Evolutionary conservation across 768 basidiomycete genomes (phyloP).

Genomic region (Clitopilus passeckerianus): DNA sequence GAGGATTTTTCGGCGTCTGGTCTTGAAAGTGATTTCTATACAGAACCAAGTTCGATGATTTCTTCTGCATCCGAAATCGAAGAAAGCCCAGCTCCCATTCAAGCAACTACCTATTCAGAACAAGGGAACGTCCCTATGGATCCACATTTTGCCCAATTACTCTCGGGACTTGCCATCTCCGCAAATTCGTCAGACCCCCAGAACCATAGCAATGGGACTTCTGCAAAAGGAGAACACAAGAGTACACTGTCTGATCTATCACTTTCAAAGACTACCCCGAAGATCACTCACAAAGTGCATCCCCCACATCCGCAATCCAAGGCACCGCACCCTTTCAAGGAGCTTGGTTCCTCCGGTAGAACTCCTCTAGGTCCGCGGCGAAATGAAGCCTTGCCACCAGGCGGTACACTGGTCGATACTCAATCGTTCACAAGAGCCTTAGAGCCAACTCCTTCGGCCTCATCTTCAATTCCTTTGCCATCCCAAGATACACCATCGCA

Average conservation of each 20-base stretch:
- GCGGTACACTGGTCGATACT: no score
- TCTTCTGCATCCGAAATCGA: conserved; percentile 35
- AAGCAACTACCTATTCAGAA: conserved; percentile 14
- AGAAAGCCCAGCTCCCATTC: background rate
- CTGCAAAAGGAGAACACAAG: background rate
- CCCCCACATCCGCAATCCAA: background rate
- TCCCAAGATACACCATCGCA: background rate
- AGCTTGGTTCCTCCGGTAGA: no score
- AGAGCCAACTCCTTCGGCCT: background rate
- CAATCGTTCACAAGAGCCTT: no score
- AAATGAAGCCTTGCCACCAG: no score
- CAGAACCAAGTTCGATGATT: conserved; percentile 65
- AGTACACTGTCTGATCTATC: background rate
- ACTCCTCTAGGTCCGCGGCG: no score
- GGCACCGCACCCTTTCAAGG: background rate
- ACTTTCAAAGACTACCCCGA: background rate
- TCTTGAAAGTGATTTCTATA: conserved; percentile 28
- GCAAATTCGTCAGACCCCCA: background rate
- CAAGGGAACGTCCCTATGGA: conserved; percentile 39
- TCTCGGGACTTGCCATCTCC: conserved; percentile 60
- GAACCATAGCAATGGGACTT: background rate
- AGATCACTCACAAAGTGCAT: background rate
- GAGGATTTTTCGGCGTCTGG: background rate
- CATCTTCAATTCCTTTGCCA: background rate
- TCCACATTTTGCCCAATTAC: conserved; percentile 66